These are phyloP conservation scores for Aureobasidium zeae DNA, from an alignment of 2,329 filamentous ascomycete genomes.

Conservation along the genomic window DNA sequence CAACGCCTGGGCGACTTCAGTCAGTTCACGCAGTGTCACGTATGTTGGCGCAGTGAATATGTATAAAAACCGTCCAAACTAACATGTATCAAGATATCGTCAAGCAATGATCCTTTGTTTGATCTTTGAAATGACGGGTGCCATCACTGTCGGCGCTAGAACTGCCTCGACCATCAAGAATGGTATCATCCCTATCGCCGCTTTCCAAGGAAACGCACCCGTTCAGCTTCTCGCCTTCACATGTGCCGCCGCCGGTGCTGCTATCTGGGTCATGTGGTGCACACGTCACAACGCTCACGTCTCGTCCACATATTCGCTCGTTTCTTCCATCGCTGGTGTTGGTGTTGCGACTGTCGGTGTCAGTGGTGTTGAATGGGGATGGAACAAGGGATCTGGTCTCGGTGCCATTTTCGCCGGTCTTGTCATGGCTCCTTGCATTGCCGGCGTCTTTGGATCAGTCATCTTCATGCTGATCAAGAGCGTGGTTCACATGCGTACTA, in stretches of 20 bases:
- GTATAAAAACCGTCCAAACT: too few relatives aligned
- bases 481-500: constrained; percentile 40
- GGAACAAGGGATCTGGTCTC: constrained; percentile 35
- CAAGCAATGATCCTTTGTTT: constrained; percentile 40
- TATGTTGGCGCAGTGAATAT: too few relatives aligned
- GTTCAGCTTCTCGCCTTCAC: constrained; percentile 39
- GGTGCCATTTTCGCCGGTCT: constrained; percentile 37
- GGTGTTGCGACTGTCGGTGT: constrained; percentile 47
- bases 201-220: constrained; percentile 41
- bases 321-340: constrained; percentile 51
- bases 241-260: constrained; percentile 36
- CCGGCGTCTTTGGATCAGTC: constrained; percentile 39
- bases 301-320: constrained; percentile 53
- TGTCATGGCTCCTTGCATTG: constrained; percentile 42
- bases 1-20: constrained; percentile 46
- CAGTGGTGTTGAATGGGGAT: constrained; percentile 33
- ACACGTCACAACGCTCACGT: constrained; percentile 49
- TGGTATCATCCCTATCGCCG: constrained; percentile 44
- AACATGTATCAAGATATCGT: too few relatives aligned
- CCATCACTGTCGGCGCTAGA: constrained; percentile 44
- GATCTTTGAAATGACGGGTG: constrained; percentile 44
- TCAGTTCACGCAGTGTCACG: constrained; percentile 43
- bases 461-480: constrained; percentile 44
- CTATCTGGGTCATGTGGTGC: constrained; percentile 48
- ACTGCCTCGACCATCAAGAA: constrained; percentile 39